Conservation (phyloP, 169 alveolate genomes). For the Plasmodium berghei region DNA sequence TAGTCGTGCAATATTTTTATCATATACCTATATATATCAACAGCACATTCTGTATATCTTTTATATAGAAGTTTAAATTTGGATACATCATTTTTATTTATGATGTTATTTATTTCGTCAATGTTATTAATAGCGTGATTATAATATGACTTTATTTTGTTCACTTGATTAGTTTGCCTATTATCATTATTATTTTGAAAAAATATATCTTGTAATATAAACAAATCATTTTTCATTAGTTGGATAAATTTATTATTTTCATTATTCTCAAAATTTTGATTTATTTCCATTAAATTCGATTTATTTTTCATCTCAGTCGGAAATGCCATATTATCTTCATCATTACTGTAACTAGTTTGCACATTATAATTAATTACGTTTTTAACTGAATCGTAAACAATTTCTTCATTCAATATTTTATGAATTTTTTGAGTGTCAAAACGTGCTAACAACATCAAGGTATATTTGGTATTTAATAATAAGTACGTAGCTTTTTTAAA, state of each 20-base stretch:
- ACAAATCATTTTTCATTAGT: slow-evolving; percentile 36
- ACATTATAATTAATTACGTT: not conserved
- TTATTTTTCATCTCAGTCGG: not conserved
- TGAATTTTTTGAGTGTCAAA: not conserved
- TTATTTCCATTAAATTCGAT: not conserved
- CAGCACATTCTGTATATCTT: slow-evolving; percentile 22
- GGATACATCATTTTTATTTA: slow-evolving; percentile 16
- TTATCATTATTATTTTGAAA: slow-evolving; percentile 1
- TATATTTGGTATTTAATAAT: slow-evolving; percentile 58
- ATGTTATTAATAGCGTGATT: slow-evolving; percentile 45
- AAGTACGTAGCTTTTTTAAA: slow-evolving; percentile 31
- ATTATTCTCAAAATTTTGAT: not conserved
- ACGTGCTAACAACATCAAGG: slow-evolving; percentile 16
- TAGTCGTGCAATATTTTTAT: slow-evolving; percentile 25
- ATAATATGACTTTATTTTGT: slow-evolving; percentile 40
- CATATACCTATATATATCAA: slow-evolving; percentile 38
- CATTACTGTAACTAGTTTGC: not conserved
- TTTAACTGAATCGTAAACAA: not conserved
- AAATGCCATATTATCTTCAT: not conserved
- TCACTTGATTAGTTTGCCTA: slow-evolving; percentile 1
- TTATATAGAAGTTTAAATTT: slow-evolving; percentile 25
- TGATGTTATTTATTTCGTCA: slow-evolving; percentile 32
- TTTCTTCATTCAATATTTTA: not conserved
- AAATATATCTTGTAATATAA: slow-evolving; percentile 50
- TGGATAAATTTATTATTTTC: slow-evolving; percentile 17